These are phyloP conservation scores for Breynia disticha DNA, from an alignment of 441 rosid genomes.

Conservation along the genomic window DNA sequence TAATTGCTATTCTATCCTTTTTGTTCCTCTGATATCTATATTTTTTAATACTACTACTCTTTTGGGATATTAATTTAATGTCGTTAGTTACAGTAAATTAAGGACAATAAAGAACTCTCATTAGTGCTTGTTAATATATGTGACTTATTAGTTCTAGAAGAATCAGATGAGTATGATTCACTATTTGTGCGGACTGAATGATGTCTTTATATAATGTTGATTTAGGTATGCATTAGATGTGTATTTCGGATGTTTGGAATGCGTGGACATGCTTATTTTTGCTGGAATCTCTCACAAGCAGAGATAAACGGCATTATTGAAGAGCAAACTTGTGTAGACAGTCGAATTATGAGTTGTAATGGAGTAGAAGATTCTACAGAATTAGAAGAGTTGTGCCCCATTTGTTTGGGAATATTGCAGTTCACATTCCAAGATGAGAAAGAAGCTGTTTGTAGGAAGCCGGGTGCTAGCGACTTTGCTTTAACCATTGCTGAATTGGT, in stretches of 20 bases:
- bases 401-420: slow-evolving; percentile 80
- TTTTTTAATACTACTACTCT: too few species aligned
- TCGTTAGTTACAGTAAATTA: too few species aligned
- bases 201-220: not conserved
- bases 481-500: slow-evolving; percentile 38
- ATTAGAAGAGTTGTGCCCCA: slow-evolving; percentile 33
- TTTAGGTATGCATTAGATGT: slow-evolving; percentile 74
- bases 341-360: not conserved
- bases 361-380: slow-evolving; percentile 12
- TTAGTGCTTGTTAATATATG: too few species aligned
- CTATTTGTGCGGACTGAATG: too few species aligned
- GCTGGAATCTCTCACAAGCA: slow-evolving; percentile 24
- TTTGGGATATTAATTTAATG: too few species aligned
- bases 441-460: slow-evolving; percentile 26
- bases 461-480: slow-evolving; percentile 34
- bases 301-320: slow-evolving; percentile 22
- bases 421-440: slow-evolving; percentile 37
- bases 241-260: slow-evolving; percentile 54
- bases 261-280: slow-evolving; percentile 23
- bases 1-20: not conserved
- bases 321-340: slow-evolving; percentile 4
- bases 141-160: not conserved
- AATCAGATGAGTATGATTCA: not conserved
- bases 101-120: too few species aligned
- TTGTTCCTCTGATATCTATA: not conserved